These are phyloP conservation scores for Penicillium digitatum DNA, from an alignment of 2,329 filamentous ascomycete species.

Conservation along the genomic window DNA sequence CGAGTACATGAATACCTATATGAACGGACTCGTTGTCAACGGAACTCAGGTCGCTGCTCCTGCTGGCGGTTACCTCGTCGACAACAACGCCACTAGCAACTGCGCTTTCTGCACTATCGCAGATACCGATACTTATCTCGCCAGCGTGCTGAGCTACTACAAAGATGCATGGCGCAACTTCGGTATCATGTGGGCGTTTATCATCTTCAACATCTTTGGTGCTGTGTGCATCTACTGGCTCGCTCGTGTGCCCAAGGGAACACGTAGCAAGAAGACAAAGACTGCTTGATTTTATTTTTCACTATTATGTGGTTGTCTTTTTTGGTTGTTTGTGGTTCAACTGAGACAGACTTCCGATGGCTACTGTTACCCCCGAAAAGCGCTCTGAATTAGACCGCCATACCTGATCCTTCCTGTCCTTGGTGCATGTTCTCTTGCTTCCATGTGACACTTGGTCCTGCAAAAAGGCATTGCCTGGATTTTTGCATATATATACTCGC, in stretches of 20 bases:
- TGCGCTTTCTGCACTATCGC: constrained; percentile 51
- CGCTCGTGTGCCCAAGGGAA: constrained; percentile 52
- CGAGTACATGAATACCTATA: constrained; percentile 46
- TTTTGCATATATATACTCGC: not conserved
- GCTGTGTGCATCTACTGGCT: constrained; percentile 62
- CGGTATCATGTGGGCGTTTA: constrained; percentile 64
- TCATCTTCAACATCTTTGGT: constrained; percentile 59
- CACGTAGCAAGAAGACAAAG: constrained; percentile 25
- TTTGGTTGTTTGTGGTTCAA: not conserved
- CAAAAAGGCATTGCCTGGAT: not conserved
- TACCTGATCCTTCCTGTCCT: not conserved
- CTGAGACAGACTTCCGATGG: not conserved
- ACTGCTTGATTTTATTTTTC: not conserved
- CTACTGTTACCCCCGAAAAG: not conserved
- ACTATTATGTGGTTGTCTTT: not conserved
- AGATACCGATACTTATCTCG: constrained; percentile 49
- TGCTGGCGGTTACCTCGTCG: constrained; percentile 42
- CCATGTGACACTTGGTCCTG: not conserved
- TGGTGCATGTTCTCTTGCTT: not conserved
- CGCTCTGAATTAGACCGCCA: not conserved
- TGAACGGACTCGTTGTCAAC: constrained; percentile 14
- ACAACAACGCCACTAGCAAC: constrained; percentile 42
- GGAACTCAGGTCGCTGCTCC: not conserved
- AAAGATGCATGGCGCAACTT: constrained; percentile 63
- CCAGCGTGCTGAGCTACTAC: constrained; percentile 41